Percentiles rank a stretch among this genome's conserved stretches.
Conservation (phyloP, 352 stramenopile species). For the Globisporangium irregulare region DNA sequence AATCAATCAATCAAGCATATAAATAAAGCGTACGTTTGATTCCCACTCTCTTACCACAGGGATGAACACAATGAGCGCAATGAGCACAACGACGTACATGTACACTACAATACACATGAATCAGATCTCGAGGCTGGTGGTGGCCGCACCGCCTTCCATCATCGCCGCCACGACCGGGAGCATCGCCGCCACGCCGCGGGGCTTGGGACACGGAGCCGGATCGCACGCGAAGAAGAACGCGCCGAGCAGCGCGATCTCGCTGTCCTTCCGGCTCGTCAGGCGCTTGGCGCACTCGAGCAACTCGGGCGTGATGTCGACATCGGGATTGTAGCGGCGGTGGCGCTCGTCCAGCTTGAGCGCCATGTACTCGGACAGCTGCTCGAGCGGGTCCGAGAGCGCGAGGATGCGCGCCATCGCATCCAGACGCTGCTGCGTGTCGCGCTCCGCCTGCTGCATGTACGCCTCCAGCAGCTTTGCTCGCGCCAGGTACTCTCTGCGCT, state of each 20-base stretch:
- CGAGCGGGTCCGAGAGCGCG: slow-evolving; percentile 44
- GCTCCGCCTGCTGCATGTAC: slow-evolving; percentile 33
- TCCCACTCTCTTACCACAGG: slow-evolving; percentile 3
- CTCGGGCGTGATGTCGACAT: slow-evolving; percentile 37
- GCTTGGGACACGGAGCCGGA: slow-evolving; percentile 13
- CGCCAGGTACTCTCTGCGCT: slow-evolving; percentile 44
- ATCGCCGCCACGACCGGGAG: slow-evolving; percentile 62
- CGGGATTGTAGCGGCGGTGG: slow-evolving; percentile 19
- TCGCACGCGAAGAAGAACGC: slow-evolving; percentile 66
- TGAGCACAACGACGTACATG: neutral
- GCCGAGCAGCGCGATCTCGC: slow-evolving; percentile 51
- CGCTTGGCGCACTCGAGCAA: slow-evolving; percentile 49
- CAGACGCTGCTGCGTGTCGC: slow-evolving; percentile 39
- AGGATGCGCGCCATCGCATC: slow-evolving; percentile 57
- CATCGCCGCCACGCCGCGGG: slow-evolving; percentile 32
- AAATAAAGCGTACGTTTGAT: neutral
- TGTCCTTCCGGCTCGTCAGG: slow-evolving; percentile 43
- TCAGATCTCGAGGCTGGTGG: slow-evolving; percentile 17
- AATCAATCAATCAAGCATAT: neutral
- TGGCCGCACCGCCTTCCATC: slow-evolving; percentile 30
- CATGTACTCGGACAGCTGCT: slow-evolving; percentile 66
- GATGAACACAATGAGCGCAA: slow-evolving; percentile 9
- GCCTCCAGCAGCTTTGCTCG: slow-evolving; percentile 34
- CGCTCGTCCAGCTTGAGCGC: slow-evolving; percentile 41
- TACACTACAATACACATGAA: neutral